Base-by-base conservation (phyloP, 2,329 filamentous ascomycete species). In the Aspergillus fumigatus region DNA sequence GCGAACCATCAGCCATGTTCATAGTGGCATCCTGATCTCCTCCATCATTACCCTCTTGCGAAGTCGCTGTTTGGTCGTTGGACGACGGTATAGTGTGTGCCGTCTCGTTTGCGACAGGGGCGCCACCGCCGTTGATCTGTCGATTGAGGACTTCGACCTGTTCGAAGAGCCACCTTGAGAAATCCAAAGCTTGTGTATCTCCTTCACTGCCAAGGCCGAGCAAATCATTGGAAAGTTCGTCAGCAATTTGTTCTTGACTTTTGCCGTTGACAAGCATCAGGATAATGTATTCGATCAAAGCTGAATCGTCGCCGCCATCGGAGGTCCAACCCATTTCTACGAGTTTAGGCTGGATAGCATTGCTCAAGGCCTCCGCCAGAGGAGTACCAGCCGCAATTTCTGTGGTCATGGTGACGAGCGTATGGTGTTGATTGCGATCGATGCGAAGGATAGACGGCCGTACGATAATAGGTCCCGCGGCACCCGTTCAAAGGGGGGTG, bases 261-360 rank as follows among this genome's bases (percentile, higher is more conserved):
- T 96, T 97, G 67, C 92, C 91, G 76, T 97, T 97, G 60, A 90
- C 90, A 32, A 99, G 84, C 93, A 97, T 97, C 61, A 97, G 85
- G 57, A 97, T 88, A 64, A 99, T 94, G 77, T 97, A 99, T 77
- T 99, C 94, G 58, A 92, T 88, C 58, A 99, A 84, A 40, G 91
- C 90, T 25, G 88, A 87, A 73, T 93, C 91, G 68, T 86, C 84
- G 65, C 90, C 88, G 59, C 88, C 89, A 64, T 88, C 88, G 29
- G 88, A 87, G 60, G 87, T 92, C 93, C 94, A 97, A 67, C 92
- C 93, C 64, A 92, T 88, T 76, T 99, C 93, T 57, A 91, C 85
- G 56, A 99, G 82, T 79, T 97, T 97, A 32, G 90, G 88, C 75
- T 94, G 90, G 61, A 97, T 92, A 45, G 87, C 88, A 66, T 82